Conservation (phyloP, 176 grass and related monocot genomes). For the Triticum turgidum region DNA sequence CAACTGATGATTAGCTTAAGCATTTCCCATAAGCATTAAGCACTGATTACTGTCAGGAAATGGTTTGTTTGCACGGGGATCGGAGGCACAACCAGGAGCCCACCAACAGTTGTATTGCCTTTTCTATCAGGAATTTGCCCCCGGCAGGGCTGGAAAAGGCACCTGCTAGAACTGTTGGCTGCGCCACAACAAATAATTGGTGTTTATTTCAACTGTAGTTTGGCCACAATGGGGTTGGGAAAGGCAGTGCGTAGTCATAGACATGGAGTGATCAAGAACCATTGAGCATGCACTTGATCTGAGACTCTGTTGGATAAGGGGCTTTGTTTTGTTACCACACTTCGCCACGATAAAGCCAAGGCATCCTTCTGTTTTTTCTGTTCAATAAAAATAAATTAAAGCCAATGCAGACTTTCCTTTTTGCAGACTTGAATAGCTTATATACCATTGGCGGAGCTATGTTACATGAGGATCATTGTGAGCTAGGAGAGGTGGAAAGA, state of each 20-base stretch:
- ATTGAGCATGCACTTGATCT: background rate
- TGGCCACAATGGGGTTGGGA: too few species aligned
- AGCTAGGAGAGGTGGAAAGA: too few species aligned
- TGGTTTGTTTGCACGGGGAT: slow-evolving; percentile 7
- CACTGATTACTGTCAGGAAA: background rate
- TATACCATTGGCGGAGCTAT: background rate
- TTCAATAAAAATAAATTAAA: background rate
- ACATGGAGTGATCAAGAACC: too few species aligned
- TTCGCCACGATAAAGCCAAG: background rate
- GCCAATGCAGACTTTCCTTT: background rate
- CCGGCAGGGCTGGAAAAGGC: background rate
- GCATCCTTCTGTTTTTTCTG: background rate
- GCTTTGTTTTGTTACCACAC: background rate
- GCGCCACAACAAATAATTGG: background rate
- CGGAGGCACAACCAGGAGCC: background rate
- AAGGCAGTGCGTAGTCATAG: too few species aligned
- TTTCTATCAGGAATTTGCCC: slow-evolving; percentile 7
- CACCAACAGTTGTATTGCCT: background rate
- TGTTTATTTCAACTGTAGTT: background rate
- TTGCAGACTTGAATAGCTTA: background rate
- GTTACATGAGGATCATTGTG: too few species aligned
- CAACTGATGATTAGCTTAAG: slow-evolving; percentile 4
- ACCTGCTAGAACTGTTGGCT: background rate
- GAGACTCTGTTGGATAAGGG: background rate
- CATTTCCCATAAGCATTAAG: background rate